Percentiles rank a stretch among this genome's conserved stretches.
These are phyloP conservation scores for Leptodontidium sp. DNA, from an alignment of 2,329 filamentous ascomycete genomes.

Conservation along the genomic window DNA sequence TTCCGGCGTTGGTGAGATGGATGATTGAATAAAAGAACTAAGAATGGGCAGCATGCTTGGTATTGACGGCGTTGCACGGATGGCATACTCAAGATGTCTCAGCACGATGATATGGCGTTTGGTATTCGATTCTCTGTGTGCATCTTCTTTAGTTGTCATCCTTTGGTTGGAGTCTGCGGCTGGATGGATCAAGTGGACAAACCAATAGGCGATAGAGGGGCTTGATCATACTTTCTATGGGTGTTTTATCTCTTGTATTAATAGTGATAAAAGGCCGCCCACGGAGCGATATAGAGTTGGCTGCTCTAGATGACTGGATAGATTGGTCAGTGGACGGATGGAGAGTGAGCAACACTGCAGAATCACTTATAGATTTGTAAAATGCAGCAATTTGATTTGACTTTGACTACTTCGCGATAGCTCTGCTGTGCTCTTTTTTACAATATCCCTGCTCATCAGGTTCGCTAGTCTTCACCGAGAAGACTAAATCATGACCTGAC, in stretches of 20 bases:
- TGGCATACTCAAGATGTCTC: neutral
- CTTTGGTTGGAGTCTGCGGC: neutral
- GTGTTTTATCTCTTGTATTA: neutral
- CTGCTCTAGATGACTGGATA: neutral
- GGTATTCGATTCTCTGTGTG: conserved; percentile 1
- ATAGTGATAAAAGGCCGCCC: neutral
- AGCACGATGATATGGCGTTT: neutral
- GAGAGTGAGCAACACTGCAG: neutral
- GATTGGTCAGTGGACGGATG: neutral
- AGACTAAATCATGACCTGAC: no score
- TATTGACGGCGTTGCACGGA: neutral
- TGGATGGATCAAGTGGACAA: neutral
- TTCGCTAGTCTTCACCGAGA: no score
- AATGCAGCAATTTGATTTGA: conserved; percentile 6
- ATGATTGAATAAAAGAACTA: neutral
- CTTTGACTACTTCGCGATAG: neutral
- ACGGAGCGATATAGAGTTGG: neutral
- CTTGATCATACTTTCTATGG: neutral
- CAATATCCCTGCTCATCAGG: no score
- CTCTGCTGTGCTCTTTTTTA: no score
- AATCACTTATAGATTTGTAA: conserved; percentile 12
- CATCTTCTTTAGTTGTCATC: neutral
- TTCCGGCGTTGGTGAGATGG: no score
- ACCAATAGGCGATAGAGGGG: neutral
- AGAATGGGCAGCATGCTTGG: neutral